Conservation (phyloP, 78 protist genomes). For the Dictyostelium capitatum region DNA sequence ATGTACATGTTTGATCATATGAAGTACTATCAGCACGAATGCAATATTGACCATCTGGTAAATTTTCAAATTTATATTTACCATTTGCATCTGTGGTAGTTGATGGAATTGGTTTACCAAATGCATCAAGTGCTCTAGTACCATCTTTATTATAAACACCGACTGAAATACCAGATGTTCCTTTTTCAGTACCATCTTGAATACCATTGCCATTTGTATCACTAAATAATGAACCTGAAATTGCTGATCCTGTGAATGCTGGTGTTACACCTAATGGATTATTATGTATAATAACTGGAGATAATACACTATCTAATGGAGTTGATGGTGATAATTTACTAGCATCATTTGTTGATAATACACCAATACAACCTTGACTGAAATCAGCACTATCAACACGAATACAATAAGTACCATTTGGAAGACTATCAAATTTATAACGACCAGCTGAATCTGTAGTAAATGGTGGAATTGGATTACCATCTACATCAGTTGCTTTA, state of each 20-base stretch:
- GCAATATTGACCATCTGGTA: constrained; percentile 5
- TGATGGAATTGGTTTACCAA: not conserved
- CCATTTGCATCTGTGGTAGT: constrained; percentile 24
- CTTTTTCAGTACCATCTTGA: constrained; percentile 42
- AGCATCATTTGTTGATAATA: not conserved
- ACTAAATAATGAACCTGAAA: not conserved
- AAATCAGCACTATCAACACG: not conserved
- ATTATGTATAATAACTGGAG: not conserved
- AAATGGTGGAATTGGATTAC: not conserved
- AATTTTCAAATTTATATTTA: constrained; percentile 8
- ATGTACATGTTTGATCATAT: not conserved
- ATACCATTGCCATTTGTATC: constrained; percentile 56
- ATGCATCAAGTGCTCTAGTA: not conserved
- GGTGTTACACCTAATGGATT: constrained; percentile 6
- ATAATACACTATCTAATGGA: not conserved
- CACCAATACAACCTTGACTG: not conserved
- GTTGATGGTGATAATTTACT: not conserved
- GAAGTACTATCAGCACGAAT: not conserved
- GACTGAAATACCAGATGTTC: not conserved
- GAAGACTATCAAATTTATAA: not conserved
- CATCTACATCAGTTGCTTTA: not conserved
- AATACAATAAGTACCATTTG: constrained; percentile 23
- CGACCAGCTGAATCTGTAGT: constrained; percentile 9
- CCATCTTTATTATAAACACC: not conserved
- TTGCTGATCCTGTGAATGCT: not conserved